Conservation (phyloP, 208 protist species). For the Borovskyia barvae region DNA sequence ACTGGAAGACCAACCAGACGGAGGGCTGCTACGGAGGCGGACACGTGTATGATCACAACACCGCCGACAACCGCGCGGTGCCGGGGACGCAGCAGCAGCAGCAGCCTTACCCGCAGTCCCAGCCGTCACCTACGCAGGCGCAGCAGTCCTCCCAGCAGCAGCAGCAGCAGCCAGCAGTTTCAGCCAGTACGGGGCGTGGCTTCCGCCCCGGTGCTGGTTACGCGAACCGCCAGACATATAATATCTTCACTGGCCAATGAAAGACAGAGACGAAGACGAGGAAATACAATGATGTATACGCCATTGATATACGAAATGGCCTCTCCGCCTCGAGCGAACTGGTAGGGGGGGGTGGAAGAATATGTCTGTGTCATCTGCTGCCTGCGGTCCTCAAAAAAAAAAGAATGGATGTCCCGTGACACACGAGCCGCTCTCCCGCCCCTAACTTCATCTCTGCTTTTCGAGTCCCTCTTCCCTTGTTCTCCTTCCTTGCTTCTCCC, state of each 20-base stretch:
- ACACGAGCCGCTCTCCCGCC: no score
- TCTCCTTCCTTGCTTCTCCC: neutral
- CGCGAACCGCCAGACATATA: constrained; percentile 84
- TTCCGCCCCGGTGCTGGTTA: constrained; percentile 70
- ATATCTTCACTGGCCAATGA: constrained; percentile 85
- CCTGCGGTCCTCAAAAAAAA: no score
- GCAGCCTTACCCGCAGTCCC: constrained; percentile 17
- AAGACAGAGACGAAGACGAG: no score
- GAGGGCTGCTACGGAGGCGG: constrained; percentile 79
- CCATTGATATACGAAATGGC: no score
- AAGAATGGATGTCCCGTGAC: no score
- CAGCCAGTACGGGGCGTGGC: constrained; percentile 44
- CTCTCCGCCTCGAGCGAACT: no score
- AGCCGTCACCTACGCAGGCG: constrained; percentile 7
- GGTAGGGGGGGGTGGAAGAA: neutral
- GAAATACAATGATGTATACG: no score
- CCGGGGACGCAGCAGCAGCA: constrained; percentile 16
- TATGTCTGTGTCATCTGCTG: no score
- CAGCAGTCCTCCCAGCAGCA: constrained; percentile 17
- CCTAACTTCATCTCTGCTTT: no score
- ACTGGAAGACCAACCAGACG: constrained; percentile 76
- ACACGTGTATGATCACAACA: constrained; percentile 71
- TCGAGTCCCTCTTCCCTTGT: neutral
- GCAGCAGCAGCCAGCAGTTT: constrained; percentile 3
- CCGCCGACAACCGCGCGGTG: constrained; percentile 28